These are phyloP conservation scores for Teratosphaeria pseudoeucalypti DNA, from an alignment of 2,329 filamentous ascomycete genomes.

Conservation along the genomic window DNA sequence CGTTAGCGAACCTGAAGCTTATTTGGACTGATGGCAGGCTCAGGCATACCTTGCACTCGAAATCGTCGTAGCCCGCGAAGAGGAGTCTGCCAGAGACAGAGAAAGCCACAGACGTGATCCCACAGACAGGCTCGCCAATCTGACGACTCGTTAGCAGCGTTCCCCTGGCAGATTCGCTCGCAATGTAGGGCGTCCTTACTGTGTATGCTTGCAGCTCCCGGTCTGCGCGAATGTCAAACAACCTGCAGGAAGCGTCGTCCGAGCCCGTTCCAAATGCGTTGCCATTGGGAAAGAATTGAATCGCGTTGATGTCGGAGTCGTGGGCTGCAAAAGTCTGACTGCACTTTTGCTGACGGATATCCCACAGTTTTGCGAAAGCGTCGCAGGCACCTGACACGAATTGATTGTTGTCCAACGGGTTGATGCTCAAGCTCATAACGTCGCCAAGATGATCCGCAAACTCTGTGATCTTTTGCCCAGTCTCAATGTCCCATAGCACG, in stretches of 20 bases:
- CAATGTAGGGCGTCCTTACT: slow-evolving; percentile 30
- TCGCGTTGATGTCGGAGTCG: slow-evolving; percentile 98
- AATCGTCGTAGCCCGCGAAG: slow-evolving; percentile 97
- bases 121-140: slow-evolving; percentile 95
- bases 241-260: slow-evolving; percentile 90
- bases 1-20: not conserved
- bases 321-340: slow-evolving; percentile 98
- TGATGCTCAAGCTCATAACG: slow-evolving; percentile 99
- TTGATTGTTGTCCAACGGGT: slow-evolving; percentile 97
- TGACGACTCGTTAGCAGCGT: slow-evolving; percentile 30
- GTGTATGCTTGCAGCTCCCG: slow-evolving; percentile 62
- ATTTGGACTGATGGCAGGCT: not conserved
- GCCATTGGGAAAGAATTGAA: slow-evolving; percentile 98
- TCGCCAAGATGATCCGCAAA: slow-evolving; percentile 97
- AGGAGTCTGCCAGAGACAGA: slow-evolving; percentile 91
- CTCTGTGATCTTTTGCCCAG: slow-evolving; percentile 91
- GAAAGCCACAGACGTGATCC: slow-evolving; percentile 95
- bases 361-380: slow-evolving; percentile 97
- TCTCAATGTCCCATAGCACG: slow-evolving; percentile 99
- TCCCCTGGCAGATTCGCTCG: not conserved
- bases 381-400: slow-evolving; percentile 99
- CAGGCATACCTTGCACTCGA: slow-evolving; percentile 87
- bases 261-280: slow-evolving; percentile 98
- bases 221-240: slow-evolving; percentile 96
- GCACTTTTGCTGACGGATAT: slow-evolving; percentile 95